A percentile compares a stretch with the other conserved stretches of the same genome.
Conservation (phyloP, 2,329 filamentous ascomycete genomes). For the Podosphaera aphanis region DNA sequence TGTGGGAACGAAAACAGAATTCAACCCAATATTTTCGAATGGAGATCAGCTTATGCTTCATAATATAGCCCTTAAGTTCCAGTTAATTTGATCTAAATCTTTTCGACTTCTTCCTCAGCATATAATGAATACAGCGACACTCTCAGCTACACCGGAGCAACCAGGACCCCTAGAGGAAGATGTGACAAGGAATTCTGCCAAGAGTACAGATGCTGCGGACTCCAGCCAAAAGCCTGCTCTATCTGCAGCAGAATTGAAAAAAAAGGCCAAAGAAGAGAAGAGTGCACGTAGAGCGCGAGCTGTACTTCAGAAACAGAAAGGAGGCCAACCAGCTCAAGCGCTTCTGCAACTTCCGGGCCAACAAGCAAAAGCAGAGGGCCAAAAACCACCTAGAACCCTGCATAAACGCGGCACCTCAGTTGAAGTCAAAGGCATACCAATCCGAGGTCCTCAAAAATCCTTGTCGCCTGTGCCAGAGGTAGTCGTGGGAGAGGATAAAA, state of each 20-base stretch:
- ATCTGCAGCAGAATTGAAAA: conserved; percentile 34
- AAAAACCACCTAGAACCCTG: conserved; percentile 17
- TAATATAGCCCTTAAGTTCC: no score
- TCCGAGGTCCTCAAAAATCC: conserved; percentile 10
- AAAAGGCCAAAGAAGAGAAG: conserved; percentile 76
- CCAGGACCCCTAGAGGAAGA: no score
- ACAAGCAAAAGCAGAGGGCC: conserved; percentile 11
- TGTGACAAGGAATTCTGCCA: neutral
- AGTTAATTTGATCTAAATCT: no score
- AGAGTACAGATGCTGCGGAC: neutral
- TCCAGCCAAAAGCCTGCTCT: neutral
- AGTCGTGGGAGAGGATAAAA: conserved; percentile 36
- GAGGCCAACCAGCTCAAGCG: conserved; percentile 9
- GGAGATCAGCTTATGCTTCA: no score
- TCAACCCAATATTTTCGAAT: no score
- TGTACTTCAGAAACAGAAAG: conserved; percentile 27
- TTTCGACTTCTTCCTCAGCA: no score
- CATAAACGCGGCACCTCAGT: conserved; percentile 16
- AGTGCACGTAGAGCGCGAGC: conserved; percentile 56
- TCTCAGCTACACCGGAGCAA: no score
- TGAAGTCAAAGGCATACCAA: conserved; percentile 9
- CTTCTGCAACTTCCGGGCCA: conserved; percentile 2
- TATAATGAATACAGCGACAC: no score
- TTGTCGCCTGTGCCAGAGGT: conserved; percentile 20
- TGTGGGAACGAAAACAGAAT: no score